Percentiles rank a stretch among this genome's conserved stretches.
Conservation (phyloP, 805 yeast species). For the Pachysolen tannophilus region DNA sequence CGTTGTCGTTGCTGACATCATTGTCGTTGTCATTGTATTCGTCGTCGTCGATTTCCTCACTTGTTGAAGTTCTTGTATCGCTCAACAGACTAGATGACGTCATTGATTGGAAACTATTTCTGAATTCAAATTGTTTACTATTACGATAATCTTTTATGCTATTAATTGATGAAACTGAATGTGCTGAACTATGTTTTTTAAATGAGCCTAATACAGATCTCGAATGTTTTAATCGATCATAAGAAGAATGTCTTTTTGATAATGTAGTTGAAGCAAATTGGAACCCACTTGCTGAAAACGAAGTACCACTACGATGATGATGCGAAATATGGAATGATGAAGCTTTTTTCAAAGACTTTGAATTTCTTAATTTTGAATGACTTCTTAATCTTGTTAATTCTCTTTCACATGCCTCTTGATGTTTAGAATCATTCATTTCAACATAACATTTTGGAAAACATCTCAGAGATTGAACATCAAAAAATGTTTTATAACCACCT, state of each 20-base stretch:
- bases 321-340: constrained; percentile 29
- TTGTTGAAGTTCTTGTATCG: too few relatives aligned
- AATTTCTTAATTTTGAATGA: constrained; percentile 18
- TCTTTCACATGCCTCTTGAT: constrained; percentile 34
- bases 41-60: too few relatives aligned
- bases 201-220: constrained; percentile 3
- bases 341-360: constrained; percentile 22
- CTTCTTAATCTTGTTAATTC: constrained; percentile 30
- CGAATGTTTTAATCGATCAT: constrained; percentile 7
- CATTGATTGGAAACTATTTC: too few relatives aligned
- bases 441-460: constrained; percentile 78
- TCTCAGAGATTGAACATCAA: constrained; percentile 42
- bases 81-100: too few relatives aligned
- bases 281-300: constrained; percentile 6
- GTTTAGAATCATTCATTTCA: constrained; percentile 70
- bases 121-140: too few relatives aligned
- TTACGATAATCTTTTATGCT: too few relatives aligned
- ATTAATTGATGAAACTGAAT: too few relatives aligned
- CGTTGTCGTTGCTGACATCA: too few relatives aligned
- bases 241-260: constrained; percentile 2
- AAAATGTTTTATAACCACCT: constrained; percentile 87
- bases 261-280: too few relatives aligned
- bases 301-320: too few relatives aligned
- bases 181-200: too few relatives aligned
- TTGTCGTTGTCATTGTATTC: too few relatives aligned